Percentiles rank a stretch among this genome's conserved stretches.
phyloP scores from a whole-genome alignment of 306 rosid genomes.

The Quercus cerris region DNA sequence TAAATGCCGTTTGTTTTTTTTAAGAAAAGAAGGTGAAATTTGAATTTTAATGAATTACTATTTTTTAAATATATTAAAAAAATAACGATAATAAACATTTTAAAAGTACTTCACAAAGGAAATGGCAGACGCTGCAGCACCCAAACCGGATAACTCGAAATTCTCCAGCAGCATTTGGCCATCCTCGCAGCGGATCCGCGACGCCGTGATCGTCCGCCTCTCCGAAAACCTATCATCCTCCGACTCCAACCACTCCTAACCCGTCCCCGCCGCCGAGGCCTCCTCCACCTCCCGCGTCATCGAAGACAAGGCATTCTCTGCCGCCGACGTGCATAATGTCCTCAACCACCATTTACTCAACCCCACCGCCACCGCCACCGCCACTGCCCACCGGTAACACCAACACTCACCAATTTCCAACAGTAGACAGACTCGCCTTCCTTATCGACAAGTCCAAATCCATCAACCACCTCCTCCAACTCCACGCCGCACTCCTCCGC shows the following conservation, averaged over 20 bases:
- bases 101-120: not conserved
- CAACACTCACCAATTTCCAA: slow-evolving; percentile 12
- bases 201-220: not conserved
- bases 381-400: slow-evolving; percentile 5
- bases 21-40: too few species aligned
- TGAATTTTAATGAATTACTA: too few species aligned
- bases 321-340: slow-evolving; percentile 17
- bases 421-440: slow-evolving; percentile 33
- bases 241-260: not conserved
- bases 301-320: not conserved
- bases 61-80: too few species aligned
- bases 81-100: too few species aligned
- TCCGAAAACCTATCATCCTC: not conserved
- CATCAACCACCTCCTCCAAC: slow-evolving; percentile 45
- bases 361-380: slow-evolving; percentile 29
- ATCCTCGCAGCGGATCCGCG: not conserved
- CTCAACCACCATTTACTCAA: slow-evolving; percentile 22
- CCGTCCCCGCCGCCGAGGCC: not conserved
- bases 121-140: not conserved
- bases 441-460: slow-evolving; percentile 59
- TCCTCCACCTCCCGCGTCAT: not conserved
- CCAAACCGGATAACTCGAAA: not conserved
- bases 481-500: slow-evolving; percentile 68
- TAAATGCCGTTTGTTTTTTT: too few species aligned
- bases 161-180: too few species aligned